Evolutionary conservation across 345 rosid genomes (phyloP), one percentile per base, ranked within the genome.

Genomic region (Hypericum androsaemum): DNA sequence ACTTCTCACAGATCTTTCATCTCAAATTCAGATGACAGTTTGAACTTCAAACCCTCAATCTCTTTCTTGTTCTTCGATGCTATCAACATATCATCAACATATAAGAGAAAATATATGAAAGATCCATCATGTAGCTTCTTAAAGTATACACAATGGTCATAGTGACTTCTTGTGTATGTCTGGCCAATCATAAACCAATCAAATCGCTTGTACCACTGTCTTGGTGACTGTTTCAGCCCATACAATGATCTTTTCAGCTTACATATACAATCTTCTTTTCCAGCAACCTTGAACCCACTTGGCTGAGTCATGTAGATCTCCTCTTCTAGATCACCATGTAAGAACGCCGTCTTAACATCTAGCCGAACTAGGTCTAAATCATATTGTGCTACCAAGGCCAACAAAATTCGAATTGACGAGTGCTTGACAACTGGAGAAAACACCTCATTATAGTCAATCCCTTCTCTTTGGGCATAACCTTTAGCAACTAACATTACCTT

Each of bases 41-140:
- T n/a, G n/a, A n/a, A n/a, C 43, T 58, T 58, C 8, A 58, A 15
- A 3, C 8, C n/a, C 12, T 15, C 2, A 39, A 58, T 58, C 6
- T 47, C 54, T 1, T 3, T 0, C 17, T 32, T 6, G 11, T 15
- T 6, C 39, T 10, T 46, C 0, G 54, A 28, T 8, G 40, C 44
- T 7, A 48, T 46, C 14, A 58, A 10, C 43, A 58, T 58, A 39
- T 58, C 53, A 47, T 58, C 62, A 3, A 45, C 40, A 47, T 58
- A 58, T 1, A 35, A 11, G 39, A 46, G 8, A 0, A 58, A 13
- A 9, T 58, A 48, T 1, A 58, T 47, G 10, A 37, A 5, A 5
- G 53, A 36, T 36, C 32, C 53, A n/a, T 58, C 53, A 1, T 5
- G 8, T 0, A 58, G 5, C 36, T 47, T 16, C 3, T 14, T 28